A percentile compares a stretch with the other conserved stretches of the same genome.
Evolutionary conservation across 2,329 filamentous ascomycete species (phyloP).

Genomic region (Didymella keratinophila): DNA sequence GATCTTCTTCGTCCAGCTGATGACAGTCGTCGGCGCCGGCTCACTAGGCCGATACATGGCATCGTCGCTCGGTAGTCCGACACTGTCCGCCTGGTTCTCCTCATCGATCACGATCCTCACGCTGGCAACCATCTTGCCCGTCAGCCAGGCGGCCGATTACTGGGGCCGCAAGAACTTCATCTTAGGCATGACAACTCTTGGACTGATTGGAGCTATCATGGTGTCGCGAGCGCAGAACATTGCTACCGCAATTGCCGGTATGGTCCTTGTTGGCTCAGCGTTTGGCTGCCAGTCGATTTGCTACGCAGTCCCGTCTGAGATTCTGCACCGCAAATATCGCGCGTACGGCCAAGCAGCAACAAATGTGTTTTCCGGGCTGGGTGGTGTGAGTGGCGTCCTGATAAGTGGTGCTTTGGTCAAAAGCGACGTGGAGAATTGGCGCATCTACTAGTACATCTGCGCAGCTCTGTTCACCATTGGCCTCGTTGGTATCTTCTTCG

Average conservation of each 20-base stretch:
- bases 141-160: conserved; percentile 2
- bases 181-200: neutral
- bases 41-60: neutral
- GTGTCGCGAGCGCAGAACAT: neutral
- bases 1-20: conserved; percentile 1
- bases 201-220: neutral
- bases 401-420: neutral
- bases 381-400: neutral
- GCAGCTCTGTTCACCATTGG: neutral
- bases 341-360: neutral
- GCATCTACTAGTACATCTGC: conserved; percentile 2
- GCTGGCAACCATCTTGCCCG: conserved; percentile 1
- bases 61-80: neutral
- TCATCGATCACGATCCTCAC: conserved; percentile 1
- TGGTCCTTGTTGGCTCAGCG: neutral
- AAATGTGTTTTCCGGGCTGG: neutral
- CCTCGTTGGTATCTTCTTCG: conserved; percentile 1
- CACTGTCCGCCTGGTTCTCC: neutral
- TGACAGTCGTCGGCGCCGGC: neutral
- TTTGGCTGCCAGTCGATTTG: conserved; percentile 2
- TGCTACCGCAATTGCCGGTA: neutral
- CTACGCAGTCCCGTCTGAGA: conserved; percentile 1
- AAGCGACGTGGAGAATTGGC: neutral
- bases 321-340: conserved; percentile 1
- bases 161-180: conserved; percentile 5